Percentiles rank a stretch among this genome's conserved stretches.
Evolutionary conservation across 1,284 basidiomycete species (phyloP).

Genomic region (Pterula multifida): DNA sequence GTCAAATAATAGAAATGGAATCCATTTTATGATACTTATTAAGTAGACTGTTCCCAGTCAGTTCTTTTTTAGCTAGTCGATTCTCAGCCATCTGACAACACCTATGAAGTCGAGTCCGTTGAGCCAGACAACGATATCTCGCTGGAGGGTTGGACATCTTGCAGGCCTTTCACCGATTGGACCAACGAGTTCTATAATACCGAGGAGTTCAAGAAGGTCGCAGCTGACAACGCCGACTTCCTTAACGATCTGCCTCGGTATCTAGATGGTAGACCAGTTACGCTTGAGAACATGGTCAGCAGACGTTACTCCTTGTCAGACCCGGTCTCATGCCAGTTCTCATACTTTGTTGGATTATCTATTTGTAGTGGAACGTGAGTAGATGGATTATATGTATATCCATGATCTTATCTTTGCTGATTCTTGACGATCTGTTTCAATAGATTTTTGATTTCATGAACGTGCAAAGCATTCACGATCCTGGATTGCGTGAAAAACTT

Average conservation of each 20-base stretch:
- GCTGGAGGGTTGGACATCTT: conserved; percentile 53
- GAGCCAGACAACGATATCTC: conserved; percentile 47
- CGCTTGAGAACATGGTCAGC: conserved; percentile 53
- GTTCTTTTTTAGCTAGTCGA: conserved; percentile 26
- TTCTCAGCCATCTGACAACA: conserved; percentile 17
- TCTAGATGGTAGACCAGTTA: conserved; percentile 44
- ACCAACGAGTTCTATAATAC: conserved; percentile 43
- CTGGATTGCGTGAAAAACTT: conserved; percentile 37
- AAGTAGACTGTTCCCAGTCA: conserved; percentile 46
- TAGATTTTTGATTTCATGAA: conserved; percentile 71
- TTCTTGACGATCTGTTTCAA: neutral
- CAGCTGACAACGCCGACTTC: conserved; percentile 38
- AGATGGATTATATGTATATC: too few relatives aligned
- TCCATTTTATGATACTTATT: neutral
- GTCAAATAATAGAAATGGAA: conserved; percentile 8
- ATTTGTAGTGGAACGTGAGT: conserved; percentile 48
- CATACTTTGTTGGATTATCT: conserved; percentile 6
- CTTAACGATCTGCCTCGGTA: conserved; percentile 40
- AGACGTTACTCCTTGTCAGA: neutral
- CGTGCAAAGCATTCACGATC: conserved; percentile 61
- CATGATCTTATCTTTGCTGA: too few relatives aligned
- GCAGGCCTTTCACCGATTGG: conserved; percentile 26
- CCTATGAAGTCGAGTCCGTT: conserved; percentile 47
- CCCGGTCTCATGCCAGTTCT: neutral
- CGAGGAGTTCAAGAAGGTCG: conserved; percentile 38